Base-by-base conservation (phyloP, 208 protist genomes). In the Kentomonas sorsogonicus region DNA sequence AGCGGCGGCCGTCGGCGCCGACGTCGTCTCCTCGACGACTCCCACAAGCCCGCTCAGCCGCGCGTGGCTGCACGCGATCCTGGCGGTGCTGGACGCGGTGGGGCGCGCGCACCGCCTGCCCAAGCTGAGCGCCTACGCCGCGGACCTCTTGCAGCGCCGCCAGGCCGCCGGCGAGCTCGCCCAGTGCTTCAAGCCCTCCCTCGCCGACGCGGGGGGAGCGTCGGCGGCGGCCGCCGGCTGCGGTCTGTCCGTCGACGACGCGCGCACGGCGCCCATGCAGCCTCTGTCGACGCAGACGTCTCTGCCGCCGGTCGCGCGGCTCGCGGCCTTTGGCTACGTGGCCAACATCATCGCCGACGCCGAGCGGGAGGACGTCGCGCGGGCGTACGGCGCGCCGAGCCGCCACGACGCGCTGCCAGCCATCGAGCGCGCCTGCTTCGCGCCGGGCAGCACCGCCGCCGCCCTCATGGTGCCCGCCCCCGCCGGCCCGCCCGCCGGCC, bases 1-100 rank as follows among this genome's bases (percentile, higher is more conserved):
- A 11, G 33, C 40, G 33, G 16, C 65, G 25, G 29, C 30, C n/a
- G 20, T 47, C 55, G 6, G 58, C 53, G 26, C 53, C 39, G 25
- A 67, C 51, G 59, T 22, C 16, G 48, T 55, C 1, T 47, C 45
- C 23, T 67, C 60, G 25, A 52, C 52, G 44, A 57, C 62, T 5
- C 23, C 60, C 2, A 69, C 66, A 15, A 77, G 69, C 0, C 59
- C 60, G 15, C 73, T 77, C 22, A 72, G 69, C n/a, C 64, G 69
- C 9, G 83, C 83, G 36, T 91, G 79, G 83, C 68, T 86, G 50
- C 83, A 91, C 55, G 68, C 85, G 55, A 64, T 81, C 34, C 52
- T 74, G 2, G 74, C 62, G 11, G 53, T 74, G 10, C 66, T 91
- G 26, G 65, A 71, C 11, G 73, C 70, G 60, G 71, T 53, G 23